These are phyloP conservation scores for Bigelowiella natans DNA, from an alignment of 78 protist species.

Conservation along the genomic window DNA sequence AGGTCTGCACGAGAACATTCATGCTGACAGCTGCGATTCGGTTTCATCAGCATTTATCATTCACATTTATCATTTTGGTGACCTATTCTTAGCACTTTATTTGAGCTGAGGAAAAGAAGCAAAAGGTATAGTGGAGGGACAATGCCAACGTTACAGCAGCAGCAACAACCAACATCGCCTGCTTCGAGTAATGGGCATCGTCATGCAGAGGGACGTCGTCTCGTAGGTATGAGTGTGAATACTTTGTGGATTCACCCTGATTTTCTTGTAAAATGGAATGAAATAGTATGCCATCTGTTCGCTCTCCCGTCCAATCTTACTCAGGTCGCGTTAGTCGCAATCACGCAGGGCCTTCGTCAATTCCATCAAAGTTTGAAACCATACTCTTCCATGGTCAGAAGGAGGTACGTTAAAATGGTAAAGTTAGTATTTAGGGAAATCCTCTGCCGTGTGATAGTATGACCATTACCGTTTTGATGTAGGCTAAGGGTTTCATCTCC, in stretches of 20 bases:
- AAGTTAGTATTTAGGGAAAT: background rate
- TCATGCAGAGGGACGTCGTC: background rate
- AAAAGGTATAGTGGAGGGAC: no score
- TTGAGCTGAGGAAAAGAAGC: no score
- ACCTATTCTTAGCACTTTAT: no score
- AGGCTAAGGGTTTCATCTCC: background rate
- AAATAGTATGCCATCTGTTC: background rate
- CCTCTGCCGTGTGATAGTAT: background rate
- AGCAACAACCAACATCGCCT: no score
- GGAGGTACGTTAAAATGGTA: background rate
- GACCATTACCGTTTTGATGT: no score
- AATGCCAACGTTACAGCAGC: no score
- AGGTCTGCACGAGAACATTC: no score
- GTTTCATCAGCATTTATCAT: no score
- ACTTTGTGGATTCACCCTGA: background rate
- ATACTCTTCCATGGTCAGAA: background rate
- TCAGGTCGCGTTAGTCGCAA: background rate
- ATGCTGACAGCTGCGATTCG: no score
- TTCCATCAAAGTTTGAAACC: background rate
- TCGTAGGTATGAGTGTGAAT: background rate
- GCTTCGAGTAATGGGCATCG: background rate
- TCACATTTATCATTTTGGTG: no score
- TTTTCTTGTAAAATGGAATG: background rate
- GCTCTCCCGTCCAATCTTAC: background rate
- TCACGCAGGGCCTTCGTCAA: background rate